Conservation (phyloP, 148 eudicot species). For the Rhododendron griersonianum region DNA sequence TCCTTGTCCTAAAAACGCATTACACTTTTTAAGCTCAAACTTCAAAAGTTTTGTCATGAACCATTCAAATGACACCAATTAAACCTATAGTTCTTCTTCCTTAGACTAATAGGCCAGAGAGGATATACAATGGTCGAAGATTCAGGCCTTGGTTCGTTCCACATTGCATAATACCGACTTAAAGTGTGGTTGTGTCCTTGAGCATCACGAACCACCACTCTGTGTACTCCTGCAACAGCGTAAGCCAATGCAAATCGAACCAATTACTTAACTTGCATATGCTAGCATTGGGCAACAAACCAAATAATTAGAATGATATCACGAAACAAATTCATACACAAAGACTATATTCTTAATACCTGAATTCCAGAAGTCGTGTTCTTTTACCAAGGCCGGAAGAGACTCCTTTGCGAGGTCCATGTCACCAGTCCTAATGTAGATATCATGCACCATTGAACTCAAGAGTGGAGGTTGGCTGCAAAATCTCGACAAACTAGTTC, state of each 20-base stretch:
- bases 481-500: not conserved
- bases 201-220: slow-evolving; percentile 61
- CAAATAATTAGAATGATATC: not conserved
- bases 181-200: slow-evolving; percentile 49
- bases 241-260: not conserved
- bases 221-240: slow-evolving; percentile 59
- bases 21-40: not conserved
- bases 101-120: not conserved
- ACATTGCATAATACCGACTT: slow-evolving; percentile 87
- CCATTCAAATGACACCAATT: not conserved
- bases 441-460: slow-evolving; percentile 73
- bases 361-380: slow-evolving; percentile 76
- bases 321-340: not conserved
- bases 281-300: not conserved
- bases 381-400: slow-evolving; percentile 72
- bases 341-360: slow-evolving; percentile 30
- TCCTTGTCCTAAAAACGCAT: slow-evolving; percentile 52
- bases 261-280: not conserved
- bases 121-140: slow-evolving; percentile 66
- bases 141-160: slow-evolving; percentile 96
- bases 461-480: slow-evolving; percentile 88
- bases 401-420: slow-evolving; percentile 43
- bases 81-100: not conserved
- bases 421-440: slow-evolving; percentile 62
- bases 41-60: not conserved